Evolutionary conservation across 495 filamentous ascomycete genomes (phyloP).

Genomic region (Penicillium taxi): DNA sequence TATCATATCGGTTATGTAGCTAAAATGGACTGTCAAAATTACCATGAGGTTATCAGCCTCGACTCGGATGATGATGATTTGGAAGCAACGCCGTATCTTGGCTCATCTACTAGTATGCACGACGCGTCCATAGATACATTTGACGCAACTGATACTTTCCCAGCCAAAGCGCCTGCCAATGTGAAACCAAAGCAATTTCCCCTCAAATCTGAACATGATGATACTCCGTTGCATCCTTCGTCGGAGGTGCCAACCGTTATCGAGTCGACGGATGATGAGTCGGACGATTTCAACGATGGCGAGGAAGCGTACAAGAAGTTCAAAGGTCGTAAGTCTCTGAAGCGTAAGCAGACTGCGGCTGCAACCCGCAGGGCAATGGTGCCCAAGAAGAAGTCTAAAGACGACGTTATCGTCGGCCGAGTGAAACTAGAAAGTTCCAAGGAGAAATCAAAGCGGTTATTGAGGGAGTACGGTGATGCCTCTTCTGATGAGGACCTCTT

Average conservation of each 20-base stretch:
- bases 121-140: slow-evolving; percentile 4
- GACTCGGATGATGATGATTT: slow-evolving; percentile 38
- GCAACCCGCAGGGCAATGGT: slow-evolving; percentile 41
- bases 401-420: slow-evolving; percentile 25
- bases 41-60: slow-evolving; percentile 20
- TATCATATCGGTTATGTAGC: slow-evolving; percentile 7
- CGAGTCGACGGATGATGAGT: slow-evolving; percentile 10
- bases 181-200: slow-evolving; percentile 1
- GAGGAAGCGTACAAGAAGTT: slow-evolving; percentile 50
- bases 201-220: slow-evolving; percentile 5
- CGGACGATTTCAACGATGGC: slow-evolving; percentile 40
- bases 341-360: slow-evolving; percentile 45
- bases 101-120: slow-evolving; percentile 11
- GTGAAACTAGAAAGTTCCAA: slow-evolving; percentile 16
- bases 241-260: slow-evolving; percentile 14
- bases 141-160: slow-evolving; percentile 13
- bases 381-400: slow-evolving; percentile 6
- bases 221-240: slow-evolving; percentile 10
- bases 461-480: slow-evolving; percentile 37
- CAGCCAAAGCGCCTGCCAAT: not conserved
- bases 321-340: slow-evolving; percentile 49
- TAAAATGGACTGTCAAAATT: slow-evolving; percentile 8
- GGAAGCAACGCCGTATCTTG: slow-evolving; percentile 21
- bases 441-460: slow-evolving; percentile 11
- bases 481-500: slow-evolving; percentile 54